phyloP scores from a whole-genome alignment of 2,329 filamentous ascomycete species.

The Nannizziopsis arthrosporioides region DNA sequence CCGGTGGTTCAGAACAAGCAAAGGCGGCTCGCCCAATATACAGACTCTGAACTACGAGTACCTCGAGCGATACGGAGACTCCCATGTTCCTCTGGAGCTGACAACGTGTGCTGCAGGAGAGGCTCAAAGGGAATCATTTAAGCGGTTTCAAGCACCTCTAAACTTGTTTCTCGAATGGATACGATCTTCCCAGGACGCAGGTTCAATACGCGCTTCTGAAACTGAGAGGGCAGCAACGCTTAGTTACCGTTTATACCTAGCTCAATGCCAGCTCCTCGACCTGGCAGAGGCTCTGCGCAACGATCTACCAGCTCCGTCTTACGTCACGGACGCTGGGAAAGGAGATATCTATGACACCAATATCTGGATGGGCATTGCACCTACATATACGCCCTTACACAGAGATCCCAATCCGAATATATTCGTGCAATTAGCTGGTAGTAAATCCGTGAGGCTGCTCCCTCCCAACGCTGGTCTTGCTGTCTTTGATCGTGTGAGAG shows the following conservation, averaged over 20 bases:
- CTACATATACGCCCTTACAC: constrained; percentile 83
- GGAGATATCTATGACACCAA: constrained; percentile 81
- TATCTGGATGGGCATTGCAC: constrained; percentile 76
- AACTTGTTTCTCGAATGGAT: constrained; percentile 51
- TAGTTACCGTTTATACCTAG: constrained; percentile 57
- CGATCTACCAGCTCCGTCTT: constrained; percentile 56
- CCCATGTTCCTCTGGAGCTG: constrained; percentile 50
- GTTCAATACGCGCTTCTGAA: constrained; percentile 9
- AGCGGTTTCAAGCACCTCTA: constrained; percentile 42
- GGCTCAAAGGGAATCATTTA: constrained; percentile 25
- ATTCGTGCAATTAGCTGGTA: constrained; percentile 68
- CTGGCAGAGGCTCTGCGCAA: constrained; percentile 51
- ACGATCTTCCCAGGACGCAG: constrained; percentile 14
- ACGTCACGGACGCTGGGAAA: constrained; percentile 53
- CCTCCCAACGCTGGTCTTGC: constrained; percentile 48
- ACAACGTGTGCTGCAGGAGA: constrained; percentile 21
- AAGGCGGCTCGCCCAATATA: constrained; percentile 14
- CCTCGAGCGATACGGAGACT: constrained; percentile 36
- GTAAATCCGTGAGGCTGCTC: constrained; percentile 55
- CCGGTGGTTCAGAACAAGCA: constrained; percentile 47
- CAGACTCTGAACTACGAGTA: constrained; percentile 33
- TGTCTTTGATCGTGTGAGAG: constrained; percentile 49
- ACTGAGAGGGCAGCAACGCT: constrained; percentile 17
- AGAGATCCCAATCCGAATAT: constrained; percentile 89
- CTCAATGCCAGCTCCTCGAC: constrained; percentile 61